These are phyloP conservation scores for Tricholoma matsutake DNA, from an alignment of 768 basidiomycete species.

Conservation along the genomic window DNA sequence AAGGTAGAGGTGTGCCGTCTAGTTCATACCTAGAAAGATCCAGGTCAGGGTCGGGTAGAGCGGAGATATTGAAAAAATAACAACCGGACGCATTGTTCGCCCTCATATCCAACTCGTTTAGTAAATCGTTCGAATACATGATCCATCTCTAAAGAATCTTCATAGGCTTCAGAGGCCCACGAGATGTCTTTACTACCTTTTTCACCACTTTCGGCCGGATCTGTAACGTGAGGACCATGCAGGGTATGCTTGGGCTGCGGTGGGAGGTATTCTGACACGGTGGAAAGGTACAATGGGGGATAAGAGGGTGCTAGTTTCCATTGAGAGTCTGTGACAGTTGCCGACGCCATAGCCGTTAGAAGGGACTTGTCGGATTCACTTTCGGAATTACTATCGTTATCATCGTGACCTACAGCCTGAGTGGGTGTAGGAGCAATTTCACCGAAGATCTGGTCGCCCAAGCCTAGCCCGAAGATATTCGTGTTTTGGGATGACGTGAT, in stretches of 20 bases:
- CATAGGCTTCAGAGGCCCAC: constrained; percentile 76
- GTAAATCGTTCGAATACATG: constrained; percentile 85
- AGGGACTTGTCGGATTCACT: constrained; percentile 45
- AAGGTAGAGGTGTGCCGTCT: constrained; percentile 81
- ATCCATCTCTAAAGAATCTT: constrained; percentile 77
- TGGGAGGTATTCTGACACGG: constrained; percentile 67
- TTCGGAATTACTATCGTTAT: constrained; percentile 36
- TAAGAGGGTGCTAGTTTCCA: constrained; percentile 70
- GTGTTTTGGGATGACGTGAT: constrained; percentile 25
- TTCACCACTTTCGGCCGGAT: constrained; percentile 34
- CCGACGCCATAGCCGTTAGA: constrained; percentile 53
- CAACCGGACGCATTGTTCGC: constrained; percentile 86
- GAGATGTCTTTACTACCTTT: constrained; percentile 44
- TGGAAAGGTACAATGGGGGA: constrained; percentile 70
- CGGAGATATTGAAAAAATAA: constrained; percentile 22
- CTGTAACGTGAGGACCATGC: constrained; percentile 41
- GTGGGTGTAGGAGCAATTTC: constrained; percentile 18
- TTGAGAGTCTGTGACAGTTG: constrained; percentile 54
- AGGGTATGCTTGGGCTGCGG: constrained; percentile 49
- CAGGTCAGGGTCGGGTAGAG: neutral
- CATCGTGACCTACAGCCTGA: constrained; percentile 32
- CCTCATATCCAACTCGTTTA: constrained; percentile 63
- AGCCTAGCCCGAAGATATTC: constrained; percentile 34
- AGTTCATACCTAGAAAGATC: constrained; percentile 70
- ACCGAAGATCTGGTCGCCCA: constrained; percentile 71